Conservation (phyloP, 1,284 basidiomycete species). For the Porphyrellus sp. region DNA sequence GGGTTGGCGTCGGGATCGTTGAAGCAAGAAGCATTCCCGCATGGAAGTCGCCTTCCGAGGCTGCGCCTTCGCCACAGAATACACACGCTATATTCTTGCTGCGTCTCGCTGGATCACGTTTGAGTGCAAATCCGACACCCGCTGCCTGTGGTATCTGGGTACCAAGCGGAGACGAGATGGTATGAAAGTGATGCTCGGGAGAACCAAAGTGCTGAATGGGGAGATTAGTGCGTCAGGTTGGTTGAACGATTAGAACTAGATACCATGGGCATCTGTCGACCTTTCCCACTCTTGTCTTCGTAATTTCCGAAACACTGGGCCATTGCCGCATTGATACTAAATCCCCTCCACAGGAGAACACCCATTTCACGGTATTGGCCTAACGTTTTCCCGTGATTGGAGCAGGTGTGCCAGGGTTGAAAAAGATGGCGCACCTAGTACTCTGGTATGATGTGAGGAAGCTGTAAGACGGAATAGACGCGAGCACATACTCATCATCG, state of each 20-base stretch:
- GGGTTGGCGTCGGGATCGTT: constrained; percentile 67
- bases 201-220: constrained; percentile 79
- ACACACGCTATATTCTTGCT: constrained; percentile 81
- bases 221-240: constrained; percentile 4
- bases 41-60: constrained; percentile 77
- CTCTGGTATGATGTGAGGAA: constrained; percentile 40
- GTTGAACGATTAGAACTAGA: constrained; percentile 17
- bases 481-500: constrained; percentile 78
- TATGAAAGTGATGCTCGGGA: constrained; percentile 82
- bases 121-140: constrained; percentile 87
- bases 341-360: constrained; percentile 86
- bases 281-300: constrained; percentile 80
- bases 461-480: neutral
- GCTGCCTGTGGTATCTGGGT: constrained; percentile 97
- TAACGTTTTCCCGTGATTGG: constrained; percentile 26
- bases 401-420: neutral
- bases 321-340: constrained; percentile 72
- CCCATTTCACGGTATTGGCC: constrained; percentile 90
- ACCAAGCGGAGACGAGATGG: constrained; percentile 90
- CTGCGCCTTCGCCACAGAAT: constrained; percentile 87
- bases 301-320: constrained; percentile 86
- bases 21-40: constrained; percentile 76
- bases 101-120: constrained; percentile 71
- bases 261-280: constrained; percentile 86
- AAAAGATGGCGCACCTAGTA: constrained; percentile 47